phyloP scores from a whole-genome alignment of 305 asterid genomes.

The Fraxinus floribunda region DNA sequence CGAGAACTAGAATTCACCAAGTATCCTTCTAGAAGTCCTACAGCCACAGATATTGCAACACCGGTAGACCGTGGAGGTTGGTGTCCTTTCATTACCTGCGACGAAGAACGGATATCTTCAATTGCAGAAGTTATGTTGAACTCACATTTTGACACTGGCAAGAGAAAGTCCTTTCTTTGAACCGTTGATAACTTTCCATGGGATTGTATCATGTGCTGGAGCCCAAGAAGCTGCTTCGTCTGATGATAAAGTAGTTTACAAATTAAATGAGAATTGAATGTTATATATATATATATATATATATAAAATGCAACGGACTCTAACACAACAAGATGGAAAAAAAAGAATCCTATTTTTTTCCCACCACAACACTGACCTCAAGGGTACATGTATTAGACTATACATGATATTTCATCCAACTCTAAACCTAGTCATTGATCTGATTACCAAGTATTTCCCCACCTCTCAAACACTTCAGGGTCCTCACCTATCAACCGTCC shows the following conservation, averaged over 20 bases:
- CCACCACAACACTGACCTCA: no score
- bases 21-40: constrained; percentile 86
- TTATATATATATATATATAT: neutral
- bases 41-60: constrained; percentile 76
- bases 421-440: no score
- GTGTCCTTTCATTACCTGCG: constrained; percentile 48
- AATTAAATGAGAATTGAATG: neutral
- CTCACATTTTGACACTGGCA: constrained; percentile 76
- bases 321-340: no score
- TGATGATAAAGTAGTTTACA: constrained; percentile 18
- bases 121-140: constrained; percentile 78
- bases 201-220: constrained; percentile 56
- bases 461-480: no score
- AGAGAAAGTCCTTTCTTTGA: constrained; percentile 64
- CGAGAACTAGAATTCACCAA: constrained; percentile 67
- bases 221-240: constrained; percentile 62
- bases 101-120: constrained; percentile 69
- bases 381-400: no score
- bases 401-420: no score
- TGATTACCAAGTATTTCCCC: no score
- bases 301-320: no score
- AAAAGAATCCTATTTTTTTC: no score
- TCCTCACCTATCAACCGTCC: no score
- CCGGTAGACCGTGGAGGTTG: constrained; percentile 83
- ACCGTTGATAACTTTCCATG: constrained; percentile 52